phyloP scores from a whole-genome alignment of 768 basidiomycete species.

The Hirschioporus abietinus region DNA sequence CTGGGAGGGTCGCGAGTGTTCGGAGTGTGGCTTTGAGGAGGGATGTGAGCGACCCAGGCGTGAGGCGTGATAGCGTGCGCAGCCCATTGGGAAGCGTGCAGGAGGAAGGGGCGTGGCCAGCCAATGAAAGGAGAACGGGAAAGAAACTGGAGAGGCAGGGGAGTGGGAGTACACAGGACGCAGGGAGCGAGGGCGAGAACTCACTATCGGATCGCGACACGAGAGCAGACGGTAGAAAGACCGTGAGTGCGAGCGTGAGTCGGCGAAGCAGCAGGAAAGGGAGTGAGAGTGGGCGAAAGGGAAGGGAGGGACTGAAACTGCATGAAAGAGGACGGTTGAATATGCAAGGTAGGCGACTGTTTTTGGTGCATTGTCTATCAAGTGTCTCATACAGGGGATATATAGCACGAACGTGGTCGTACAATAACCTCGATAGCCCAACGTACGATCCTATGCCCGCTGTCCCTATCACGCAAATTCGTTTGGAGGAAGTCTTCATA shows the following conservation, averaged over 20 bases:
- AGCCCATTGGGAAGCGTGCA: background rate
- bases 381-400: background rate
- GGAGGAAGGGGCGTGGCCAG: background rate
- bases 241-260: background rate
- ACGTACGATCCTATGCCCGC: constrained; percentile 1
- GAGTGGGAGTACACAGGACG: background rate
- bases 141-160: background rate
- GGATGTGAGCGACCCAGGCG: background rate
- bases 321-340: background rate
- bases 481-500: background rate
- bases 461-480: constrained; percentile 1
- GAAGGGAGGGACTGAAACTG: background rate
- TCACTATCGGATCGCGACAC: too few relatives aligned
- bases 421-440: background rate
- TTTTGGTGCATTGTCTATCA: background rate
- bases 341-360: background rate
- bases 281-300: background rate
- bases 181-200: background rate
- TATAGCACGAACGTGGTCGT: constrained; percentile 1
- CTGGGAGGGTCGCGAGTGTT: background rate
- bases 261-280: background rate
- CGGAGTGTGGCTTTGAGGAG: background rate
- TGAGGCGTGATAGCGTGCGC: background rate
- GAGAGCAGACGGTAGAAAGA: background rate
- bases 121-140: background rate